Evolutionary conservation across 1,139 yeast species (phyloP).

Genomic region (Pichia sp.): DNA sequence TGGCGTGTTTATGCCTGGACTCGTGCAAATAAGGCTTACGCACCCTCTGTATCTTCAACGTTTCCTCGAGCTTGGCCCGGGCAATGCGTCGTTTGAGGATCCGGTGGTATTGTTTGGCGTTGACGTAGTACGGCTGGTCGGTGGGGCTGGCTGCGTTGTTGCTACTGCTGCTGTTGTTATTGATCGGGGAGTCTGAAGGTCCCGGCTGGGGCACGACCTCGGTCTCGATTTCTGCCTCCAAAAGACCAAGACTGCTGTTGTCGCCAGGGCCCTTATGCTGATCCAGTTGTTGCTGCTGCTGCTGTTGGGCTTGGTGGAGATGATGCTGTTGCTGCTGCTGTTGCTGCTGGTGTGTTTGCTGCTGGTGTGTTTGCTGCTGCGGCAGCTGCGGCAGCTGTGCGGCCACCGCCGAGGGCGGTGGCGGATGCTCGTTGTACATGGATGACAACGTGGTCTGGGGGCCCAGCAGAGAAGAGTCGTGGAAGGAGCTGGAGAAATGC

Average conservation of each 20-base stretch:
- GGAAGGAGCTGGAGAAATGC: neutral
- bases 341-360: neutral
- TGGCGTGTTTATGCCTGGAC: constrained; percentile 97
- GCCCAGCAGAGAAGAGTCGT: neutral
- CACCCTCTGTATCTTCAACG: constrained; percentile 80
- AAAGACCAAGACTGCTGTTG: neutral
- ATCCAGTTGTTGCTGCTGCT: neutral
- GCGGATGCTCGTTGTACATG: neutral
- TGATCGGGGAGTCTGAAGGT: neutral
- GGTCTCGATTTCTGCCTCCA: neutral
- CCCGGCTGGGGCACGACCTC: neutral
- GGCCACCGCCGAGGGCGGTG: neutral
- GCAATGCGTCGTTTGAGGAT: constrained; percentile 90
- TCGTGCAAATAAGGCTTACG: constrained; percentile 94
- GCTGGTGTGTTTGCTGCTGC: neutral
- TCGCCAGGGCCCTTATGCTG: neutral
- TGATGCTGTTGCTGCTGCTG: neutral
- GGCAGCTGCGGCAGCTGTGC: constrained; percentile 7
- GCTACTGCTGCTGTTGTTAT: neutral
- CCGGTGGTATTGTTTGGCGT: constrained; percentile 96
- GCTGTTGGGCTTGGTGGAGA: constrained; percentile 5
- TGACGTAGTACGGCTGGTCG: constrained; percentile 95
- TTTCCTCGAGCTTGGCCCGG: constrained; percentile 87
- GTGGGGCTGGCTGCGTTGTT: constrained; percentile 18
- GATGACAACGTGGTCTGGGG: neutral